Conservation (phyloP, 495 filamentous ascomycete species). For the Rhypophila decipiens region DNA sequence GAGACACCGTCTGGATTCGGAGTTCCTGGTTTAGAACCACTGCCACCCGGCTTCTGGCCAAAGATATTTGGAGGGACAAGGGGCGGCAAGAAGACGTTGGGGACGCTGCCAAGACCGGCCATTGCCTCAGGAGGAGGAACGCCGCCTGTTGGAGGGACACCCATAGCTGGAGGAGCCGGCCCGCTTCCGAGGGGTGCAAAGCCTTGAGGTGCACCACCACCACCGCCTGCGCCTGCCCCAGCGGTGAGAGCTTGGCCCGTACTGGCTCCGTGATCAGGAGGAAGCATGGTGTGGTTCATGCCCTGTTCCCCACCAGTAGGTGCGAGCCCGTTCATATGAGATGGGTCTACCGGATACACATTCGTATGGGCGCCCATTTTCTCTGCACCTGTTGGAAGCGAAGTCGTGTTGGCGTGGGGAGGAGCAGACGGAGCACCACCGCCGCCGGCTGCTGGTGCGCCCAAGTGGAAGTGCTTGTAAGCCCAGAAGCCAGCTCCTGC, state of each 20-base stretch:
- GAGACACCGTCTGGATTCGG: background rate
- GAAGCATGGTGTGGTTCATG: background rate
- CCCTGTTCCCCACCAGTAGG: background rate
- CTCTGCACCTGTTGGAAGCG: conserved; percentile 6
- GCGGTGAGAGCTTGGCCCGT: background rate
- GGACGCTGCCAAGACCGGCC: background rate
- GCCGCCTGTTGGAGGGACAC: background rate
- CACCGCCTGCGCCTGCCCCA: background rate
- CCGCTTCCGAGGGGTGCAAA: background rate
- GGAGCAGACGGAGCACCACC: no score
- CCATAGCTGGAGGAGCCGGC: background rate
- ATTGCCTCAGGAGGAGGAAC: background rate
- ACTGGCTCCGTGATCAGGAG: background rate
- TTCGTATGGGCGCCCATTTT: conserved; percentile 5
- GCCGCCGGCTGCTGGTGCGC: background rate
- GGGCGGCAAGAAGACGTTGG: conserved; percentile 1
- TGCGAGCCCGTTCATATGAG: background rate
- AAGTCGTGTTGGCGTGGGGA: conserved; percentile 4
- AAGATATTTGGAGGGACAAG: background rate
- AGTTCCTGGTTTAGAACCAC: background rate
- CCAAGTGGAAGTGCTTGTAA: conserved; percentile 7
- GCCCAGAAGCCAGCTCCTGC: conserved; percentile 6
- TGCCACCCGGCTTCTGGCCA: no score
- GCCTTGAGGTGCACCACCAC: background rate
- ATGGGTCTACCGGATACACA: conserved; percentile 1